Base-by-base conservation (phyloP, 495 filamentous ascomycete species). In the Penicillium cosmopolitanum region DNA sequence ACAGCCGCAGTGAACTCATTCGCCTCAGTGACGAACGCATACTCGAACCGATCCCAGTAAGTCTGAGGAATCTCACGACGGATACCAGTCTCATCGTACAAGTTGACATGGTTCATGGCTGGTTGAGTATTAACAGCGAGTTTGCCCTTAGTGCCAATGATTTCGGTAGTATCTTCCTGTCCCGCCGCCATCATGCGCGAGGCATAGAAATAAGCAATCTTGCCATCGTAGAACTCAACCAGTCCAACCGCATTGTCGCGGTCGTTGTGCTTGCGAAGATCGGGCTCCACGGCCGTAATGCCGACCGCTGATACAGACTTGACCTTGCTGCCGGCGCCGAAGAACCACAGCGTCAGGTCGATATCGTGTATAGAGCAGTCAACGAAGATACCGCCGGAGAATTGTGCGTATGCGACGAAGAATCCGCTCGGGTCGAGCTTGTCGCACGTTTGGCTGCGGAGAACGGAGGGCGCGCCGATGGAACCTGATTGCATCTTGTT, bases 61-160 rank as follows among this genome's bases (percentile, higher is more conserved):
- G 79, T 69, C 64, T 73, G 71, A 5, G 84, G 82, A 16, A 87
- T 79, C 75, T 87, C 84, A 23, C 82, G 65, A 12, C 80, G 64
- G 15, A 88, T 65, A 1, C 86, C 84, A 0, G 53, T 57, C 2
- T 67, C 52, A 58, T 85, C 78, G 58, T 73, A 78, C 36, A 83
- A 65, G 56, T 84, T 76, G 13, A 87, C 82, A 35, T 86, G 75
- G 48, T 83, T 81, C 25, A 66, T 48, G 50, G 69, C 64, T 18
- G 85, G 85, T 57, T 83, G 75, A 11, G 73, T 76, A 58, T 87
- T 88, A 21, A 88, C 78, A 0, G 77, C 73, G 12, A 88, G 48
- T 63, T 87, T 87, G 2, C 85, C 85, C 58, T 80, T 73, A 0
- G 84, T 87, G 6, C 85, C 85, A 55, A 88, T 83, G 46, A 88